Percentiles rank a stretch among this genome's conserved stretches.
Evolutionary conservation across 2,329 filamentous ascomycete genomes (phyloP).

Genomic region (Penicillium sp.): DNA sequence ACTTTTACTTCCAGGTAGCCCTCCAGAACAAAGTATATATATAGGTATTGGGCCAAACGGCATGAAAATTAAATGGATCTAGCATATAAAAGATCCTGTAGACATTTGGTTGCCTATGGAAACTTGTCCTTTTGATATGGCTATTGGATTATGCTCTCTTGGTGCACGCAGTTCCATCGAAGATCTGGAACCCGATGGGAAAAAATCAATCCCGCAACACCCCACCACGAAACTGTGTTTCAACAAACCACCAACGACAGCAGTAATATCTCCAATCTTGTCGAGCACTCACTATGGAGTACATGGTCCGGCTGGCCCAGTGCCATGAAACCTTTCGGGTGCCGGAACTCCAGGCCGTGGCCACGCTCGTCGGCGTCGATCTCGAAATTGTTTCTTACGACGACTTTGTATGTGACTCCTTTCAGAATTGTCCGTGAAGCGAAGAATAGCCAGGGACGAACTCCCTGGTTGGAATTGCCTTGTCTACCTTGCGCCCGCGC

Average conservation of each 20-base stretch:
- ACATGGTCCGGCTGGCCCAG: slow-evolving; percentile 84
- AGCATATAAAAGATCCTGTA: background rate
- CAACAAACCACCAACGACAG: background rate
- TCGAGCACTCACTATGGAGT: slow-evolving; percentile 53
- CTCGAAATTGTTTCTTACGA: slow-evolving; percentile 71
- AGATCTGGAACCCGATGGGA: slow-evolving; percentile 8
- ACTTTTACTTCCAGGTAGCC: background rate
- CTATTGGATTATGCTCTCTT: background rate
- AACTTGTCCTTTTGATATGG: background rate
- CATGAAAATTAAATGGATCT: background rate
- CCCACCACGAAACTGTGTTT: slow-evolving; percentile 7
- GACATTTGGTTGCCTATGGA: background rate
- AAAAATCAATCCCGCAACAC: slow-evolving; percentile 16
- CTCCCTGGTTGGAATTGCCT: background rate
- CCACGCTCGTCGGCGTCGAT: slow-evolving; percentile 60
- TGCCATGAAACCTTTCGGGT: slow-evolving; percentile 84
- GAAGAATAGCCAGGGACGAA: background rate
- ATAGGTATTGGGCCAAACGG: background rate
- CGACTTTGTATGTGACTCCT: slow-evolving; percentile 56
- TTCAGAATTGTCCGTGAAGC: background rate
- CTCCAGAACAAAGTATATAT: background rate
- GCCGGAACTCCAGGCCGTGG: slow-evolving; percentile 77
- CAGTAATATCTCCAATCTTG: background rate
- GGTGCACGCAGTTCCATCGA: background rate
- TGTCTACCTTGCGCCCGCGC: background rate